Conservation (phyloP, 108 stramenopile species). For the Seminavis robusta region DNA sequence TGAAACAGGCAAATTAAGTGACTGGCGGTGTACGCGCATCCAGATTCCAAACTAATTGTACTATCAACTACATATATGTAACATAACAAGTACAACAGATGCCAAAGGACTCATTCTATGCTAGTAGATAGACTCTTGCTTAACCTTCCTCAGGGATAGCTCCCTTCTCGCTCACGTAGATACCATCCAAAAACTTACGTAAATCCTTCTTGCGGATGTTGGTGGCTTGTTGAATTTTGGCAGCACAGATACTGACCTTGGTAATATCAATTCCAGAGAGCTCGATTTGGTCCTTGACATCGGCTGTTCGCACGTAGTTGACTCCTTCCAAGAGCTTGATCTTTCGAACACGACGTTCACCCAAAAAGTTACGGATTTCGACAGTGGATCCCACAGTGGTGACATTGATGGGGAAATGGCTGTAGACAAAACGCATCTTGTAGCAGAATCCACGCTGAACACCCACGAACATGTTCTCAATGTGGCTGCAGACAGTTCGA, state of each 20-base stretch:
- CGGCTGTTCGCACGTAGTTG: constrained; percentile 84
- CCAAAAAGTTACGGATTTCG: constrained; percentile 99
- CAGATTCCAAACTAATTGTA: too few species aligned
- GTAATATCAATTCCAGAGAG: constrained; percentile 96
- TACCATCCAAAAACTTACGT: constrained; percentile 99
- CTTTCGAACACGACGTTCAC: constrained; percentile 96
- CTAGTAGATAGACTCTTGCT: not conserved
- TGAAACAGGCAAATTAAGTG: too few species aligned
- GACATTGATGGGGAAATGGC: constrained; percentile 99
- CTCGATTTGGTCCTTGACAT: constrained; percentile 99
- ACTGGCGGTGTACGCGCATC: too few species aligned
- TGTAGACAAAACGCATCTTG: constrained; percentile 99
- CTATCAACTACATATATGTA: too few species aligned
- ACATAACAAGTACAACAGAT: too few species aligned
- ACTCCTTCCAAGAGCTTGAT: constrained; percentile 91
- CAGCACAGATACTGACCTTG: constrained; percentile 92
- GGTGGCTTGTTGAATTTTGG: constrained; percentile 94
- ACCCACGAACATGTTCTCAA: constrained; percentile 99
- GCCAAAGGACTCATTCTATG: not conserved
- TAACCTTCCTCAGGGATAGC: constrained; percentile 45
- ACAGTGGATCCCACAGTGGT: constrained; percentile 73
- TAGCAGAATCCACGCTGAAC: constrained; percentile 98
- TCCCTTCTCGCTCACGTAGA: constrained; percentile 98
- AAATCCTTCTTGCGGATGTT: constrained; percentile 99
- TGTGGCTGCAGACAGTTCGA: constrained; percentile 98